Evolutionary conservation across 2,329 filamentous ascomycete genomes (phyloP).

Genomic region (Hypomyces rosellus): DNA sequence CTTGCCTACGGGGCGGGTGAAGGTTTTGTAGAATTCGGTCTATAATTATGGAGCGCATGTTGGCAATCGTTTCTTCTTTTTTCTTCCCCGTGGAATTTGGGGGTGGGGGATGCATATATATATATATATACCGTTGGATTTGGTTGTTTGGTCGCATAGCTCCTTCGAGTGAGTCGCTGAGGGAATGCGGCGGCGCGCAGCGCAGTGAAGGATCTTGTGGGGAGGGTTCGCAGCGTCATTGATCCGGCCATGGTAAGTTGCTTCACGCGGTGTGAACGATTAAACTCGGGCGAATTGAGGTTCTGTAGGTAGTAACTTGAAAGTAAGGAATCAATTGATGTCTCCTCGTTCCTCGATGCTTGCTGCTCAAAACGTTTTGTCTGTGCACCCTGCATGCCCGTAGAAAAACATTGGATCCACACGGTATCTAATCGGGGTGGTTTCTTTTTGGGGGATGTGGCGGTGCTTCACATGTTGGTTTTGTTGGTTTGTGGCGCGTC

Average conservation of each 20-base stretch:
- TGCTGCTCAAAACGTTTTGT: no score
- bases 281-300: no score
- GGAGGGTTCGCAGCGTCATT: not conserved
- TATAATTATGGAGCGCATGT: slow-evolving; percentile 22
- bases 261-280: not conserved
- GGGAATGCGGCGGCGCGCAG: not conserved
- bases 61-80: not conserved
- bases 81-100: not conserved
- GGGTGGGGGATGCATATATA: no score
- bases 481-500: not conserved
- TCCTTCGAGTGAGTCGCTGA: slow-evolving; percentile 4
- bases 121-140: slow-evolving; percentile 21
- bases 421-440: not conserved
- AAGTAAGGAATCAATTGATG: no score
- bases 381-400: no score
- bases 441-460: not conserved
- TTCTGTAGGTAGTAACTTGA: no score
- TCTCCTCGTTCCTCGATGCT: no score
- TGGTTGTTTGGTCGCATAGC: slow-evolving; percentile 23
- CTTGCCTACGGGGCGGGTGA: slow-evolving; percentile 67
- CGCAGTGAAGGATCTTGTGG: not conserved
- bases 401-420: no score
- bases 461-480: not conserved
- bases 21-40: slow-evolving; percentile 67
- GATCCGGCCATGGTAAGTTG: not conserved